Base-by-base conservation (phyloP, 331 rosid genomes). In the Rosa hybrid region DNA sequence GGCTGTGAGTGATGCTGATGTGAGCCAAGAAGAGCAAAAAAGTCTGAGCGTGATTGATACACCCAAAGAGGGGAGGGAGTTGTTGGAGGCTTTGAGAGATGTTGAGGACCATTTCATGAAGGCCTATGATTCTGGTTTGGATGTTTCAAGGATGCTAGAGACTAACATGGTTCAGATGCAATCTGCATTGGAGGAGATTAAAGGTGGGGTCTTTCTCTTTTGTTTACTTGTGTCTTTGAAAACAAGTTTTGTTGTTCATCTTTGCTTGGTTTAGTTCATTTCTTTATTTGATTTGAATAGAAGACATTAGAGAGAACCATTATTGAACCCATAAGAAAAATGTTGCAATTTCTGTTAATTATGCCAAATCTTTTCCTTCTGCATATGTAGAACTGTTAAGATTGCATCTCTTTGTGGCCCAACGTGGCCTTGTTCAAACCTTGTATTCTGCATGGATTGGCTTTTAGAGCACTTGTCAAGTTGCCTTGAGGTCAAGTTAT, bases 81-180 rank as follows among this genome's bases (percentile, higher is more conserved):
- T 84, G 74, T 76, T 84, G 79, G 81, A 84, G n/a, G 87, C 76
- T 27, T 72, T 84, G 75, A 84, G 67, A 56, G 84, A 53, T 84
- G 79, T 80, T 76, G 84, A 75, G 70, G 81, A 84, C 75, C 76
- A 80, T 21, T 84, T 84, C 70, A 30, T 51, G 67, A 69, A 62
- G 75, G 81, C 76, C 20, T 84, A 76, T 76, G 71, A 64, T 71
- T 84, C 87, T 80, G 79, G 87, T 34, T 62, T 84, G 84, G 84
- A 84, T 10, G 87, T 84, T 71, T 84, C 79, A 27, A 84, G 78
- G 54, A 76, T 84, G 87, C 72, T 84, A 8, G 87, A 84, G 75
- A 67, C 87, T 77, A 84, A 84, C 25, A 76, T 72, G 83, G 81
- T 54, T 84, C 81, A 77, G 72, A 25, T 44, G 72, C 76, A 76